Percentiles rank a stretch among this genome's conserved stretches.
Evolutionary conservation across 2,329 filamentous ascomycete genomes (phyloP).

Genomic region (Diatrype stigma): DNA sequence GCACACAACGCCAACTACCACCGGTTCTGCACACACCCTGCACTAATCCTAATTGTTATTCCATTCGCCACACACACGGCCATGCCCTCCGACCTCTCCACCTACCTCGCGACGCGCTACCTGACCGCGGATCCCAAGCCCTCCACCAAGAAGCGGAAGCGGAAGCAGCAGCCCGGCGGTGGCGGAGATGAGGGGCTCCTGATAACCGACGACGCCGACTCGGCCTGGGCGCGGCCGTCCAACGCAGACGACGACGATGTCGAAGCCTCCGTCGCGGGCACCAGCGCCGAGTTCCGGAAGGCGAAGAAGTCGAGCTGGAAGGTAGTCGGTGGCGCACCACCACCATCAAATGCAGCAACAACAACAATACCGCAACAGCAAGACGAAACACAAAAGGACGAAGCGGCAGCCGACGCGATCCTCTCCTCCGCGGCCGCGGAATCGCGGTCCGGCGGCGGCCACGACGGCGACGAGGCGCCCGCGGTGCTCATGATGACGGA

Average conservation of each 20-base stretch:
- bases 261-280: slow-evolving; percentile 45
- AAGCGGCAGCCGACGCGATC: slow-evolving; percentile 65
- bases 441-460: slow-evolving; percentile 42
- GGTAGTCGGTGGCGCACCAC: slow-evolving; percentile 49
- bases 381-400: slow-evolving; percentile 21
- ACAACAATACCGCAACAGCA: slow-evolving; percentile 24
- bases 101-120: slow-evolving; percentile 90
- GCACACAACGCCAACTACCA: too few relatives aligned
- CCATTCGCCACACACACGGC: too few relatives aligned
- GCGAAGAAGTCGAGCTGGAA: slow-evolving; percentile 81
- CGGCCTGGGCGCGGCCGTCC: slow-evolving; percentile 45
- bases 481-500: slow-evolving; percentile 69
- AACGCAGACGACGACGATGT: slow-evolving; percentile 43
- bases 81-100: slow-evolving; percentile 63
- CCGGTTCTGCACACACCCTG: too few relatives aligned
- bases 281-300: slow-evolving; percentile 63
- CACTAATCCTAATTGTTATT: too few relatives aligned
- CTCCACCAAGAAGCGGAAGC: slow-evolving; percentile 61
- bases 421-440: slow-evolving; percentile 64
- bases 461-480: slow-evolving; percentile 38
- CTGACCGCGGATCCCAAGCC: slow-evolving; percentile 59
- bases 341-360: slow-evolving; percentile 20
- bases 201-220: slow-evolving; percentile 62
- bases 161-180: slow-evolving; percentile 44
- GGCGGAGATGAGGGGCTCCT: slow-evolving; percentile 47